These are phyloP conservation scores for Xylariaceae sp. DNA, from an alignment of 2,329 filamentous ascomycete genomes.

Conservation along the genomic window DNA sequence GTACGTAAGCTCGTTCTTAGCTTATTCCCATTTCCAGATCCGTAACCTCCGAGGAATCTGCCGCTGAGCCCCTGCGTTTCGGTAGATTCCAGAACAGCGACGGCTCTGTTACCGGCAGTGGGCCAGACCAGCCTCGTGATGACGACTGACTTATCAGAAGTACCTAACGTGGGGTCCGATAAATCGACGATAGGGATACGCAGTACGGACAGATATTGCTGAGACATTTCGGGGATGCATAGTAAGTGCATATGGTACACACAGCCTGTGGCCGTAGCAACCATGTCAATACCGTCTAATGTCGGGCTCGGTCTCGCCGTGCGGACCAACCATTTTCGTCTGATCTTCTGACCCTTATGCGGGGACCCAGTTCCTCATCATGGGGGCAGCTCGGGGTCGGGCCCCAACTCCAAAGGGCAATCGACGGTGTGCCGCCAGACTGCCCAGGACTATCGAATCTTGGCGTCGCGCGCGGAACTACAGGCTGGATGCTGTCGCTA, in stretches of 20 bases:
- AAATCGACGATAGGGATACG: conserved; percentile 7
- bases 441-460: conserved; percentile 27
- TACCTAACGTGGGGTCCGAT: conserved; percentile 1
- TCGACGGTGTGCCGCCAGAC: conserved; percentile 26
- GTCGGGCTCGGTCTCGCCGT: no score
- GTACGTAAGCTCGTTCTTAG: no score
- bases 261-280: no score
- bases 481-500: conserved; percentile 25
- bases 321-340: neutral
- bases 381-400: conserved; percentile 32
- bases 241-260: conserved; percentile 6
- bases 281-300: no score
- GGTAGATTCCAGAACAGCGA: no score
- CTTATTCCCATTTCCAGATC: no score
- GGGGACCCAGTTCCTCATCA: conserved; percentile 31
- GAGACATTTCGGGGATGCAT: conserved; percentile 6
- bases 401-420: conserved; percentile 28
- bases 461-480: conserved; percentile 28
- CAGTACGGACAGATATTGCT: conserved; percentile 10
- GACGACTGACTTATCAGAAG: no score
- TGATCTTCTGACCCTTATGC: conserved; percentile 13
- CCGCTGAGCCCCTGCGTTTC: no score
- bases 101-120: no score
- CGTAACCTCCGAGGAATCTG: no score
- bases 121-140: no score